phyloP scores from a whole-genome alignment of 2,329 filamentous ascomycete species.

The Cryphonectria carpinicola region DNA sequence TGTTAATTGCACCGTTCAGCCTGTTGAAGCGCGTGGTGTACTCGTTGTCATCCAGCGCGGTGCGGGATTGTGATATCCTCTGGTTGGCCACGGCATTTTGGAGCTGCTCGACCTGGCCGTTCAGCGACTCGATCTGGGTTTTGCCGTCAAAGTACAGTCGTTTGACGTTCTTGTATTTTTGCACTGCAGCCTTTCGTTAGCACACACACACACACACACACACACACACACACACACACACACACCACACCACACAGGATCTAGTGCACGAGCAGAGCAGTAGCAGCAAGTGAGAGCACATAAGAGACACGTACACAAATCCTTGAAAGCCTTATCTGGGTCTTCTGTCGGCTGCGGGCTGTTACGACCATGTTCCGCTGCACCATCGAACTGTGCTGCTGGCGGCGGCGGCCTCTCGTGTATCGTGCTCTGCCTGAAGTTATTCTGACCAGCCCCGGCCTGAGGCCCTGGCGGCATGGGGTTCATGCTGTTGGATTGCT shows the following conservation, averaged over 20 bases:
- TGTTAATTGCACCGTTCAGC: slow-evolving; percentile 90
- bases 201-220: no score
- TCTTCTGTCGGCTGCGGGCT: slow-evolving; percentile 59
- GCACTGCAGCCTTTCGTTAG: slow-evolving; percentile 59
- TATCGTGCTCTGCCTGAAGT: slow-evolving; percentile 46
- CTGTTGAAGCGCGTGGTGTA: slow-evolving; percentile 88
- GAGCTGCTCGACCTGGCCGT: slow-evolving; percentile 85
- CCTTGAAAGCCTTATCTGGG: slow-evolving; percentile 60
- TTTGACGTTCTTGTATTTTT: slow-evolving; percentile 98
- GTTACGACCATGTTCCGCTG: slow-evolving; percentile 55
- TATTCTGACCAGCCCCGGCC: slow-evolving; percentile 40
- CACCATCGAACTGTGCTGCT: slow-evolving; percentile 47
- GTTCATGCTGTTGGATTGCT: slow-evolving; percentile 46
- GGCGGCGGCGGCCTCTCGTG: slow-evolving; percentile 39
- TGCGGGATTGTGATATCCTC: slow-evolving; percentile 90
- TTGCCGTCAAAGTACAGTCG: slow-evolving; percentile 97
- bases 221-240: no score
- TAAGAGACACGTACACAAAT: slow-evolving; percentile 51
- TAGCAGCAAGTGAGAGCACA: slow-evolving; percentile 1
- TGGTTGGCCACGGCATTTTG: slow-evolving; percentile 98
- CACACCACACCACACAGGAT: neutral
- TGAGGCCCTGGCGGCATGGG: slow-evolving; percentile 46
- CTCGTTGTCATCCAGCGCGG: slow-evolving; percentile 92
- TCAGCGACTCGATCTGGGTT: slow-evolving; percentile 85
- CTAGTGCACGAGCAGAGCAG: no score